Evolutionary conservation across 176 grass and related monocot species (phyloP).

Genomic region (Tillandsia leiboldiana): DNA sequence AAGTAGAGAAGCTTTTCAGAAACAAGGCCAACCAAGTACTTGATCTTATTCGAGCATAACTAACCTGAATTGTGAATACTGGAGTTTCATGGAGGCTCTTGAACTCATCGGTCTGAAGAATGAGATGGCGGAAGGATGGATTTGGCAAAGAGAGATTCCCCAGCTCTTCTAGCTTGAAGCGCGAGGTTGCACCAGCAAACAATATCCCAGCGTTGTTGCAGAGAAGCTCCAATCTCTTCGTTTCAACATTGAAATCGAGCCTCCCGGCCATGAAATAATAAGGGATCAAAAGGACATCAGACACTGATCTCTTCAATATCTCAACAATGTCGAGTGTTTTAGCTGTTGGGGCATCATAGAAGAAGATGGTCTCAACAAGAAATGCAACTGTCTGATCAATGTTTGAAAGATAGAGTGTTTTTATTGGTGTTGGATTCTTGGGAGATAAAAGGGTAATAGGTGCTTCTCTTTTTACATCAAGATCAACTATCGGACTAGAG

Average conservation of each 20-base stretch:
- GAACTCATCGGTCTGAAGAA: conserved; percentile 18
- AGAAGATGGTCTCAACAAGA: conserved; percentile 27
- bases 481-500: neutral
- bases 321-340: conserved; percentile 24
- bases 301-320: conserved; percentile 23
- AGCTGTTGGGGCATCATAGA: conserved; percentile 25
- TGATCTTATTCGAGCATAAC: neutral
- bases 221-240: conserved; percentile 30
- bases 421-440: neutral
- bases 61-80: conserved; percentile 50
- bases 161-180: conserved; percentile 18
- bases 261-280: conserved; percentile 40
- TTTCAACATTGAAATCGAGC: conserved; percentile 24
- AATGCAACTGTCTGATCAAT: conserved; percentile 24
- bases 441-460: neutral
- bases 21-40: neutral
- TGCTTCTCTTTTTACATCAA: conserved; percentile 6
- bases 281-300: conserved; percentile 25
- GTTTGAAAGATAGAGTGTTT: conserved; percentile 22
- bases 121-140: conserved; percentile 30
- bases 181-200: conserved; percentile 31
- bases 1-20: too few relatives aligned
- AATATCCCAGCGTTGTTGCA: conserved; percentile 31
- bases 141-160: conserved; percentile 32
- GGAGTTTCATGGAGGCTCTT: conserved; percentile 20